Conservation (phyloP, 2,329 filamentous ascomycete genomes). For the Fusarium brevicatenulatum region DNA sequence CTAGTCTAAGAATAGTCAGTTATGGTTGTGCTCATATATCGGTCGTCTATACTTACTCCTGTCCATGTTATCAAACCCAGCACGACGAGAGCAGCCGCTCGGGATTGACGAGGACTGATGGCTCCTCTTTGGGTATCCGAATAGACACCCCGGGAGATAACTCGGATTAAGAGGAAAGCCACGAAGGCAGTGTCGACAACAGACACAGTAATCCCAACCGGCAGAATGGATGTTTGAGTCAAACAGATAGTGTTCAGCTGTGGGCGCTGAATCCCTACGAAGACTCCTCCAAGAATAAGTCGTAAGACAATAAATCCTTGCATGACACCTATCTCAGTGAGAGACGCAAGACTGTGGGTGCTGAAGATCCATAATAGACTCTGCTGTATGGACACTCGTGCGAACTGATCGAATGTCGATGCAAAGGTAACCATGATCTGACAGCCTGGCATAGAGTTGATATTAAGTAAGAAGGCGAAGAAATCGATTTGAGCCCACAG, state of each 20-base stretch:
- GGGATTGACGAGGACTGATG: conserved; percentile 47
- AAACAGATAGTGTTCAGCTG: conserved; percentile 64
- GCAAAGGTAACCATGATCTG: conserved; percentile 63
- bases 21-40: not conserved
- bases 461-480: conserved; percentile 59
- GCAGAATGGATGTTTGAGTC: conserved; percentile 56
- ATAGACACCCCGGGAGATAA: conserved; percentile 52
- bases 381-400: conserved; percentile 63
- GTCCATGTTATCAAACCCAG: conserved; percentile 63
- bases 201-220: conserved; percentile 58
- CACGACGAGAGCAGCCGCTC: conserved; percentile 55
- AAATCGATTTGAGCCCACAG: conserved; percentile 66
- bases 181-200: conserved; percentile 59
- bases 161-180: conserved; percentile 53
- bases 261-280: conserved; percentile 64
- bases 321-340: conserved; percentile 52
- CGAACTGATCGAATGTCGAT: conserved; percentile 66
- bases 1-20: conserved; percentile 55
- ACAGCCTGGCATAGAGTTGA: conserved; percentile 56
- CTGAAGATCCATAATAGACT: conserved; percentile 63
- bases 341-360: conserved; percentile 50
- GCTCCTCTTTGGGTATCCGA: conserved; percentile 46
- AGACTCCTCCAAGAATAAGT: conserved; percentile 63
- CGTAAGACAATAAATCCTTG: conserved; percentile 60
- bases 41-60: conserved; percentile 54